These are phyloP conservation scores for Erodium trifolium DNA, from an alignment of 441 rosid species.

Conservation along the genomic window DNA sequence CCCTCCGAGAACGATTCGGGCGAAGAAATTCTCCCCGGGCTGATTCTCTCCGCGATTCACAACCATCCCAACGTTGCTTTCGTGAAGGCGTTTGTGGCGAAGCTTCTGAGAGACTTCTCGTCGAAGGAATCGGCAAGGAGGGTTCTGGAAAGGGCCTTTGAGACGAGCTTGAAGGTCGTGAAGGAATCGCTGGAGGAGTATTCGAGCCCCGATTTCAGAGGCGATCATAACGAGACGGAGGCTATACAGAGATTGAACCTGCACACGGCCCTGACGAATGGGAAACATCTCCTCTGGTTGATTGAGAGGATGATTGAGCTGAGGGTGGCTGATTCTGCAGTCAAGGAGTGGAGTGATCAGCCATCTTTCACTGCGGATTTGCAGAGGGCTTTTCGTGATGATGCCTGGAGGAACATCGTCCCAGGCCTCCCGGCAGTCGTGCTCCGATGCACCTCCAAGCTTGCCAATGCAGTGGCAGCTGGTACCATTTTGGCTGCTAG, in stretches of 20 bases:
- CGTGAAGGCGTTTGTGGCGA: slow-evolving; percentile 58
- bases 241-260: slow-evolving; percentile 60
- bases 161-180: slow-evolving; percentile 45
- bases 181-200: slow-evolving; percentile 62
- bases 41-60: slow-evolving; percentile 41
- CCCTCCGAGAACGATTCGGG: slow-evolving; percentile 29
- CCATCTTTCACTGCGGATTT: slow-evolving; percentile 45
- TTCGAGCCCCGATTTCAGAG: slow-evolving; percentile 64
- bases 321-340: slow-evolving; percentile 56
- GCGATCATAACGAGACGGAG: slow-evolving; percentile 63
- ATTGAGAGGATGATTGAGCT: slow-evolving; percentile 78
- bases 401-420: slow-evolving; percentile 58
- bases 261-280: slow-evolving; percentile 57
- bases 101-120: slow-evolving; percentile 48
- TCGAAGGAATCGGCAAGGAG: slow-evolving; percentile 42
- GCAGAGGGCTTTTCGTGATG: slow-evolving; percentile 56
- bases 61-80: slow-evolving; percentile 48
- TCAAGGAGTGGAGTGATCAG: slow-evolving; percentile 69
- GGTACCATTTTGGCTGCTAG: slow-evolving; percentile 54
- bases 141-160: slow-evolving; percentile 50
- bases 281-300: slow-evolving; percentile 58
- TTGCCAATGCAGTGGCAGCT: slow-evolving; percentile 54
- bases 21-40: slow-evolving; percentile 56
- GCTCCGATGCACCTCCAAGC: slow-evolving; percentile 49
- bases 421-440: slow-evolving; percentile 56